These are phyloP conservation scores for Pichia manshurica DNA, from an alignment of 805 yeast genomes.

Conservation along the genomic window DNA sequence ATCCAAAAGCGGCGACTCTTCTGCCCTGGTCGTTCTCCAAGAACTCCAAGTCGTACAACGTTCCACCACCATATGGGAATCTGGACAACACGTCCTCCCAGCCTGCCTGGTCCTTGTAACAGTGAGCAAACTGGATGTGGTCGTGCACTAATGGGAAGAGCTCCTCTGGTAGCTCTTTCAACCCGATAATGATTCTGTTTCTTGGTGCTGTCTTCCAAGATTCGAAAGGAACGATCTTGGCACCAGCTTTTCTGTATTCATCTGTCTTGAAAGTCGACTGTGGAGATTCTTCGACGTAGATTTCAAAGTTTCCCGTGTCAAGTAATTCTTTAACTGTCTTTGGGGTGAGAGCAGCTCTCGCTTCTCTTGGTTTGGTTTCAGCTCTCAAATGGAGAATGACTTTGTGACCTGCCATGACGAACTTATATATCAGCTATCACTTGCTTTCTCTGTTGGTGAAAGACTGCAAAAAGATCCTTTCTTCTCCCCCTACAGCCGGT, in stretches of 20 bases:
- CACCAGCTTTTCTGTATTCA: conserved; percentile 80
- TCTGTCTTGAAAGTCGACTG: conserved; percentile 73
- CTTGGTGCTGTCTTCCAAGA: conserved; percentile 91
- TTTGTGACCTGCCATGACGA: conserved; percentile 19
- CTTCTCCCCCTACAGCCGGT: no score
- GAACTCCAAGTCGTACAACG: conserved; percentile 89
- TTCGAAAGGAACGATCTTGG: conserved; percentile 83
- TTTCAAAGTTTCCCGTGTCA: conserved; percentile 75
- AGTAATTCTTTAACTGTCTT: conserved; percentile 75
- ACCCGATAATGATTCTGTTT: conserved; percentile 85
- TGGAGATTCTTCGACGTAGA: conserved; percentile 81
- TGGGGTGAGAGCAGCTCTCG: conserved; percentile 96
- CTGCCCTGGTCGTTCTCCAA: conserved; percentile 91
- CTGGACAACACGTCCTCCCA: conserved; percentile 89
- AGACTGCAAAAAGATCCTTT: no score
- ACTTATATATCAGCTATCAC: no score
- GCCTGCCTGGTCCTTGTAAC: conserved; percentile 96
- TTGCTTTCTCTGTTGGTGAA: not conserved
- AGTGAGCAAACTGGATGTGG: conserved; percentile 98
- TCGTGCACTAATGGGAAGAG: conserved; percentile 92
- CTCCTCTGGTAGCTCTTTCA: conserved; percentile 91
- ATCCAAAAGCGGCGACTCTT: conserved; percentile 99
- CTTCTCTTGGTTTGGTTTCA: conserved; percentile 94
- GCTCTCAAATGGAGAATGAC: conserved; percentile 88
- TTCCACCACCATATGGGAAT: conserved; percentile 89